Evolutionary conservation across 1,284 basidiomycete genomes (phyloP).

Genomic region (Malassezia slooffiae): DNA sequence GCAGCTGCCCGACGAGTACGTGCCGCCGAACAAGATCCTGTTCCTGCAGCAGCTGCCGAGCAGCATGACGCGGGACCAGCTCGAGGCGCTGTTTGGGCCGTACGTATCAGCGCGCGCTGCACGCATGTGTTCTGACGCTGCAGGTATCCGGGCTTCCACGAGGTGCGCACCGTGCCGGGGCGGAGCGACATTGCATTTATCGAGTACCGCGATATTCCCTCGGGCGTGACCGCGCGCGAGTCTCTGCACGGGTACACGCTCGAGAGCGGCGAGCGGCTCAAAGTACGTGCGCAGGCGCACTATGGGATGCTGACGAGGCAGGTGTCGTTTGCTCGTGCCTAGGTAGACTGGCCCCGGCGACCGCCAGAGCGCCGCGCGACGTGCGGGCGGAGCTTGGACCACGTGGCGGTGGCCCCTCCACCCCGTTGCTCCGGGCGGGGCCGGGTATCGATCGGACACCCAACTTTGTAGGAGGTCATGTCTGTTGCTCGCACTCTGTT

Average conservation of each 20-base stretch:
- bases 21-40: constrained; percentile 96
- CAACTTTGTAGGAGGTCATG: no score
- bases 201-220: constrained; percentile 35
- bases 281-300: constrained; percentile 18
- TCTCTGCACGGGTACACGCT: constrained; percentile 40
- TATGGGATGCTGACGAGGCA: no score
- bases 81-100: constrained; percentile 34
- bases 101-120: constrained; percentile 12
- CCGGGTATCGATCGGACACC: no score
- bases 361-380: no score
- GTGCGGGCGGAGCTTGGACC: no score
- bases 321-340: constrained; percentile 14
- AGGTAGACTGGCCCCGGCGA: background rate
- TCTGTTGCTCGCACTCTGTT: constrained; percentile 4
- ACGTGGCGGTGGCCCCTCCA: no score
- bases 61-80: constrained; percentile 22
- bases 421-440: no score
- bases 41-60: constrained; percentile 63
- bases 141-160: constrained; percentile 30
- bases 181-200: constrained; percentile 41
- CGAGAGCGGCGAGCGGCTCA: constrained; percentile 35
- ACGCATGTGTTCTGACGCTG: no score
- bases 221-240: constrained; percentile 32
- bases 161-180: constrained; percentile 42
- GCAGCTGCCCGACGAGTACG: constrained; percentile 90